Base-by-base conservation (phyloP, 2,329 filamentous ascomycete species). In the Diaporthe citriasiana region DNA sequence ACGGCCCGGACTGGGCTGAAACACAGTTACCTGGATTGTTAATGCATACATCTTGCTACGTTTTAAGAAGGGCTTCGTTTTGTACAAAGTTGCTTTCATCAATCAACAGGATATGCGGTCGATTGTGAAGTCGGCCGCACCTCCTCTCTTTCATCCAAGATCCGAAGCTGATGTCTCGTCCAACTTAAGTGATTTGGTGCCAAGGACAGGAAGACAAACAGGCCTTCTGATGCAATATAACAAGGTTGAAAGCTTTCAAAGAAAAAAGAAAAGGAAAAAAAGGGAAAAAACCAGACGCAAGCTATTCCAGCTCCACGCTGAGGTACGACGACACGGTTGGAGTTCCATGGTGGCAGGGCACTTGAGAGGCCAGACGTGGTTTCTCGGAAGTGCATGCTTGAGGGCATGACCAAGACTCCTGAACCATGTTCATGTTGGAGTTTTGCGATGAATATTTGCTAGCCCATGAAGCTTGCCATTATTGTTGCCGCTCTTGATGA, bases 81-180 rank as follows among this genome's bases (percentile, higher is more conserved):
- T 68, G 63, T 68, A 68, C 40, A 68, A 68, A 68, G 5, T 53
- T 68, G 47, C 9, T 68, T 40, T 68, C 33, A 40, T 68, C 33
- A 68, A 68, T 68, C 47, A 53, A 68, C n/a, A 68, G 30, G 45
- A 40, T 40, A 47, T 45, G 63, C 47, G 47, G 33, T 19, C 47
- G 47, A n/a, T 68, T 19, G 51, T 38, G 53, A 47, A 40, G 27
- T 25, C 15, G 47, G 6, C n/a, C 12, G 63, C 33, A 38, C n/a
- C 27, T 53, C 45, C 63, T 68, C 63, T 68, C 30, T 68, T 40
- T 51, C 63, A 68, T 68, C 45, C 30, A 53, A 53, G 47, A 68
- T 9, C 45, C 19, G 22, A 66, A 47, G 17, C 25, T 30, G 17
- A 45, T 33, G n/a, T 51, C 3, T 51, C 19, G 47, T 25, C 19